Base-by-base conservation (phyloP, 2,329 filamentous ascomycete species). In the Clonostachys chloroleuca region DNA sequence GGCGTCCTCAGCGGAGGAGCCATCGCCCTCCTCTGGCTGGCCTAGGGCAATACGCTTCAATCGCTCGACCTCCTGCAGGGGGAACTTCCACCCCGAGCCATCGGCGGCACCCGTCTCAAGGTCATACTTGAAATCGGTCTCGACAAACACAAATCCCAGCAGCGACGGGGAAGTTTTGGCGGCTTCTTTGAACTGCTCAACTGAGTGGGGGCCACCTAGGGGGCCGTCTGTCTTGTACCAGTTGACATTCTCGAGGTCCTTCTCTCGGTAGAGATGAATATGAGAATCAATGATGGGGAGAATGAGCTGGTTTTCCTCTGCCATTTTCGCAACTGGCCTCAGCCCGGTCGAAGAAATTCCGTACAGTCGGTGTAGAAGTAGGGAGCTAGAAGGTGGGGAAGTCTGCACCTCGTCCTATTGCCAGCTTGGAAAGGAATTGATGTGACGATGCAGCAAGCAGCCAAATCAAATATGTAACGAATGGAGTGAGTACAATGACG, bases 281-380 rank as follows among this genome's bases (percentile, higher is more conserved):
- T 96, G 92, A 37, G 89, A 86, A 73, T 96, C 92, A 66, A 96
- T 82, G 60, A 95, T 84, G 58, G 75, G 80, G 63, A 77, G 68
- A 57, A 68, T 49, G 56, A 69, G 59, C 54, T 65, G 61, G 9
- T 30, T 30, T 30, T 30, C 24, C 24, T 30, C 24, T 30, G 24
- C 24, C 24, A 30, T 30, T 30, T 30, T 30, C 2, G 24, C 24
- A 30, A 30, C 24, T 30, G 24, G 8, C 24, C 24, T 30, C 24
- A 30, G 24, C 24, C 9, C 9, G 24, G 24, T 10, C 8, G 24
- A 30, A 30, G 24, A 30, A 30, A 30, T 10, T 30, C 24, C 2
- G 24, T 10, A 30, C 24, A 30, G 24, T 30, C 24, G 24, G 24
- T 30, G 24, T 30, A 30, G 24, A 30, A 30, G 24, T 30, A 9